These are phyloP conservation scores for Colletotrichum siamense DNA, from an alignment of 2,329 filamentous ascomycete species.

Conservation along the genomic window DNA sequence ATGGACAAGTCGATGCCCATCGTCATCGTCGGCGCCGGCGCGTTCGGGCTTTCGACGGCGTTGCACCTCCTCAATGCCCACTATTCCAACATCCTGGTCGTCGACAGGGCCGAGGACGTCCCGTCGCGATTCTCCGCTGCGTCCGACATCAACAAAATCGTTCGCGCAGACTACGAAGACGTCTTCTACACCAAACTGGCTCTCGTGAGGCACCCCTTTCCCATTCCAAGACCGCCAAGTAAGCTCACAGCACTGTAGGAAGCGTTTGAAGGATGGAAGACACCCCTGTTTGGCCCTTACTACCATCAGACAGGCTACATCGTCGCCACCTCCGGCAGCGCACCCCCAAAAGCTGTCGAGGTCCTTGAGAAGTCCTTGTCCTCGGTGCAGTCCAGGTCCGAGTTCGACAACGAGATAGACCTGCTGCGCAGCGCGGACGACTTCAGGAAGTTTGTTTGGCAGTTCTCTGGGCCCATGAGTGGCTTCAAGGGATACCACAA, in stretches of 20 bases:
- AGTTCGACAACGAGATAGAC: conserved; percentile 5
- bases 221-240: not conserved
- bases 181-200: conserved; percentile 57
- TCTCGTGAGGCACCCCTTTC: not conserved
- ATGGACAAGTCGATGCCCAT: conserved; percentile 20
- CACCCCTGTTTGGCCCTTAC: conserved; percentile 56
- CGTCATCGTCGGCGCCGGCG: conserved; percentile 49
- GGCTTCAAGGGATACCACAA: conserved; percentile 67
- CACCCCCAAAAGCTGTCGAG: conserved; percentile 51
- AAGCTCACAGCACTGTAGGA: conserved; percentile 37
- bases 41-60: conserved; percentile 56
- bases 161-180: conserved; percentile 64
- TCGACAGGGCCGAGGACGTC: conserved; percentile 41
- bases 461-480: conserved; percentile 49
- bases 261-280: conserved; percentile 58
- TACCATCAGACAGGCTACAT: conserved; percentile 49
- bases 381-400: conserved; percentile 43
- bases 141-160: conserved; percentile 67
- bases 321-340: conserved; percentile 52
- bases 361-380: conserved; percentile 49
- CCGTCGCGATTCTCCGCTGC: conserved; percentile 58
- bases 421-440: conserved; percentile 40
- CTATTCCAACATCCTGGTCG: conserved; percentile 51
- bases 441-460: conserved; percentile 49
- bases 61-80: conserved; percentile 48